phyloP scores from a whole-genome alignment of 2,329 filamentous ascomycete genomes.

The Monosporascus sp. region DNA sequence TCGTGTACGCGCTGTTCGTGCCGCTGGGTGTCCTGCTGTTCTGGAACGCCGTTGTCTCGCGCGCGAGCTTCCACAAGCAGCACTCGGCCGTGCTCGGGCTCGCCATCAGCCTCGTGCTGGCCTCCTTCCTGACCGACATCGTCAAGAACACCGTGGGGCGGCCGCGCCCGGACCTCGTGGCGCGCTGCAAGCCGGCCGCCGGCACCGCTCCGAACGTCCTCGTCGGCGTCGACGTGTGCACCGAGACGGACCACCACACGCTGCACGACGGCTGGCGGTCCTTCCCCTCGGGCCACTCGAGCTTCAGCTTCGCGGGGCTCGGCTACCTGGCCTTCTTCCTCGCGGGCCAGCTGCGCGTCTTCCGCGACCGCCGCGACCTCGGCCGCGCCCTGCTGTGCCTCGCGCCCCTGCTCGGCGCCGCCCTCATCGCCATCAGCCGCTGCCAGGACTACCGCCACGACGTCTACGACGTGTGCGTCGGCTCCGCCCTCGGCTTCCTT shows the following conservation, averaged over 20 bases:
- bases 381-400: slow-evolving; percentile 54
- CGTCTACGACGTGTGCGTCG: slow-evolving; percentile 63
- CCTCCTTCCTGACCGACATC: slow-evolving; percentile 79
- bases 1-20: slow-evolving; percentile 71
- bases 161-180: slow-evolving; percentile 58
- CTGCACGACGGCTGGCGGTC: slow-evolving; percentile 81
- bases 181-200: slow-evolving; percentile 70
- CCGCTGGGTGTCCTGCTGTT: slow-evolving; percentile 63
- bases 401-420: slow-evolving; percentile 55
- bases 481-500: slow-evolving; percentile 53
- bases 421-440: slow-evolving; percentile 64
- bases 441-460: slow-evolving; percentile 69
- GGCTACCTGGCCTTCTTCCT: slow-evolving; percentile 70
- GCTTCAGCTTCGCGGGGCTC: slow-evolving; percentile 73
- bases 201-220: slow-evolving; percentile 46
- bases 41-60: slow-evolving; percentile 57
- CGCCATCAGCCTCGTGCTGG: slow-evolving; percentile 69
- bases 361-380: slow-evolving; percentile 46
- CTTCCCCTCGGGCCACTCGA: slow-evolving; percentile 77
- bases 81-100: slow-evolving; percentile 84
- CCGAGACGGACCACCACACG: slow-evolving; percentile 60
- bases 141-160: slow-evolving; percentile 85
- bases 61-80: slow-evolving; percentile 68
- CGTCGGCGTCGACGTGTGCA: slow-evolving; percentile 67
- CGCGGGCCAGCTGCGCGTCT: slow-evolving; percentile 61